Conservation (phyloP, 2,329 filamentous ascomycete genomes). For the Trichoderma simmonsii region DNA sequence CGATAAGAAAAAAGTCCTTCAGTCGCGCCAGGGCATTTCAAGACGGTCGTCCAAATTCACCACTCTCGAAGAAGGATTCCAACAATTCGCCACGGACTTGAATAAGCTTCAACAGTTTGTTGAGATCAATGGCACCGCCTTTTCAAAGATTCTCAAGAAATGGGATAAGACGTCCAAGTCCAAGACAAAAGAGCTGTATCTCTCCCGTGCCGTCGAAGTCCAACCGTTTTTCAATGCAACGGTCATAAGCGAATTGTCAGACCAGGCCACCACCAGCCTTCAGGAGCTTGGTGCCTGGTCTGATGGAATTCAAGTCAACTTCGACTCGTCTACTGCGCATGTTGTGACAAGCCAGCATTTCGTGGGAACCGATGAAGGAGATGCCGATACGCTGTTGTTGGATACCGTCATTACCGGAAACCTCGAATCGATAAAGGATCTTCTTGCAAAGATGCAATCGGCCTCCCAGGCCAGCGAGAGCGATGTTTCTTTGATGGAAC, state of each 20-base stretch:
- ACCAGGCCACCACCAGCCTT: conserved; percentile 93
- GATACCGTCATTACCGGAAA: conserved; percentile 86
- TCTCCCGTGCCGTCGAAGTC: conserved; percentile 92
- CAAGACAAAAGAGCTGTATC: conserved; percentile 94
- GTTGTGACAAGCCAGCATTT: conserved; percentile 64
- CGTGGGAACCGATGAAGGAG: conserved; percentile 77
- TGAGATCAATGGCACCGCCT: conserved; percentile 94
- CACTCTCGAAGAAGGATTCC: conserved; percentile 91
- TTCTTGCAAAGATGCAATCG: conserved; percentile 68
- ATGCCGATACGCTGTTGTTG: conserved; percentile 82
- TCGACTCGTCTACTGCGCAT: conserved; percentile 60
- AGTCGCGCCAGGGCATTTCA: conserved; percentile 75
- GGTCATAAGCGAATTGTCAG: conserved; percentile 93
- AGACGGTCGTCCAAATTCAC: conserved; percentile 91
- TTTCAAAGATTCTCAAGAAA: conserved; percentile 99
- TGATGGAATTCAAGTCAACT: conserved; percentile 89
- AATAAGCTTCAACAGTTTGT: conserved; percentile 99
- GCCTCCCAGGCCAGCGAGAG: conserved; percentile 54
- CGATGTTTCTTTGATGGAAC: conserved; percentile 60
- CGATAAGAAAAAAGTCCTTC: conserved; percentile 90
- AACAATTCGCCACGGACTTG: conserved; percentile 92
- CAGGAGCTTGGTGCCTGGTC: conserved; percentile 96
- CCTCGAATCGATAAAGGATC: conserved; percentile 70
- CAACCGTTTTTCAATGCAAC: conserved; percentile 98
- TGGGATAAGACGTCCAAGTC: conserved; percentile 99